Base-by-base conservation (phyloP, 73 alveolate species). In the Durusdinium trenchii region DNA sequence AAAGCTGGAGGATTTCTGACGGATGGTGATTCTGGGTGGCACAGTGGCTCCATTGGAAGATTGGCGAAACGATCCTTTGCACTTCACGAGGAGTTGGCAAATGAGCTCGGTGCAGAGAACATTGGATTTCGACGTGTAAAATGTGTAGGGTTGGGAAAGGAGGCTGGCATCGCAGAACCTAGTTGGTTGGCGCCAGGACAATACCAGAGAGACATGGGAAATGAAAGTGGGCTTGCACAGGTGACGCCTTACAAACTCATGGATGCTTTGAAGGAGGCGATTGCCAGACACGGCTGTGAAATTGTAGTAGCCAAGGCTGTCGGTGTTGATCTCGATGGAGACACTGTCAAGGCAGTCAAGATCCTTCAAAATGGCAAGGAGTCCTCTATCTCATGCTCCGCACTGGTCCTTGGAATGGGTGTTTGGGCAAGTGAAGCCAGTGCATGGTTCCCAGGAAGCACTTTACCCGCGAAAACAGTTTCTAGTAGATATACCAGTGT, bases 11-110 rank as follows among this genome's bases (percentile, higher is more conserved):
- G 98, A 2, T 91, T 69, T 36, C 76, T 91, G 75, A 91, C 98
- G 52, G 98, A 91, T 48, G 98, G 98, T 23, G 98, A 91, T 47
- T 91, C 95, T 30, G 95, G 95, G 32, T 87, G 95, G 95, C 95
- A 87, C 84, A 87, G 95, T 26, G 95, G 95, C 64, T 51, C 95
- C 85, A 46, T 87, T 26, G 95, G 69, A 3, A 61, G 71, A 47
- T 36, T 87, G 62, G 95, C 95, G 38, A 87, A 87, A 52, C 85
- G 95, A 12, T 87, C 95, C 67, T 87, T 87, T 51, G 95, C 95
- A 16, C 85, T 87, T 47, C 95, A 87, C 67, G 95, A 87, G 95
- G 95, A 91, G 43, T 35, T 91, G 57, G 98, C 98, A 30, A 48
- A 51, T 16, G 98, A 69, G 90, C 78, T 91, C 36, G 98, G 98